Conservation (phyloP, 2,329 filamentous ascomycete species). For the Verticillium tricorpus region DNA sequence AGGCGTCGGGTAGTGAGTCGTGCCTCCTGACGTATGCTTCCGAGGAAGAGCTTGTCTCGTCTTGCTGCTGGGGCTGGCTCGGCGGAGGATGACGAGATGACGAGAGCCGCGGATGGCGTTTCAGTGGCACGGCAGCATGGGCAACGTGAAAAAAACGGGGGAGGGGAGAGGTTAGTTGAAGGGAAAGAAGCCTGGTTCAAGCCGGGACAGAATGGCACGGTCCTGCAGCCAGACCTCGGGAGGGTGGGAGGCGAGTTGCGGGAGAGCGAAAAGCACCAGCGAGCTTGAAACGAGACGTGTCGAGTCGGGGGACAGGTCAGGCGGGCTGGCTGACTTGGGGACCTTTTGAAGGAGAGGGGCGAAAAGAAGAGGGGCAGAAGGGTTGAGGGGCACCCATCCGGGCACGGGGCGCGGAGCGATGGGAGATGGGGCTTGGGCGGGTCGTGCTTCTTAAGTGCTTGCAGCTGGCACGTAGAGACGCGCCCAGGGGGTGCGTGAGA, state of each 20-base stretch:
- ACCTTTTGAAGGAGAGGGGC: neutral
- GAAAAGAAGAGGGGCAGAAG: neutral
- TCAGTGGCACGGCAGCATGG: neutral
- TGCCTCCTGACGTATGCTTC: neutral
- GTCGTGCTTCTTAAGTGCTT: slow-evolving; percentile 2
- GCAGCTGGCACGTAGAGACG: neutral
- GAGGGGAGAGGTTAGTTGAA: neutral
- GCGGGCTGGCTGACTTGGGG: neutral
- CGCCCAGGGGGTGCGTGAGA: neutral
- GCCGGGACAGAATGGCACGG: neutral
- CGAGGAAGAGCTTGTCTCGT: neutral
- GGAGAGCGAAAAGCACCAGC: neutral
- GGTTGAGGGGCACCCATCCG: neutral
- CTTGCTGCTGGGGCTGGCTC: neutral
- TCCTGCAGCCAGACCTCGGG: neutral
- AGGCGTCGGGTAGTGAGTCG: neutral
- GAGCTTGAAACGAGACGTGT: neutral
- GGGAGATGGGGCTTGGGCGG: neutral
- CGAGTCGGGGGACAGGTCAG: neutral
- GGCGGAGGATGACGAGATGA: neutral
- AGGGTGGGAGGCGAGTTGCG: neutral
- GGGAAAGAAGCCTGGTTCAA: neutral
- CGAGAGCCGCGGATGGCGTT: neutral
- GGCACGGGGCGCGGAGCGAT: neutral
- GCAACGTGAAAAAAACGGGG: neutral